Percentiles rank a stretch among this genome's conserved stretches.
Conservation (phyloP, 768 basidiomycete species). For the Leccinum rimulosum region DNA sequence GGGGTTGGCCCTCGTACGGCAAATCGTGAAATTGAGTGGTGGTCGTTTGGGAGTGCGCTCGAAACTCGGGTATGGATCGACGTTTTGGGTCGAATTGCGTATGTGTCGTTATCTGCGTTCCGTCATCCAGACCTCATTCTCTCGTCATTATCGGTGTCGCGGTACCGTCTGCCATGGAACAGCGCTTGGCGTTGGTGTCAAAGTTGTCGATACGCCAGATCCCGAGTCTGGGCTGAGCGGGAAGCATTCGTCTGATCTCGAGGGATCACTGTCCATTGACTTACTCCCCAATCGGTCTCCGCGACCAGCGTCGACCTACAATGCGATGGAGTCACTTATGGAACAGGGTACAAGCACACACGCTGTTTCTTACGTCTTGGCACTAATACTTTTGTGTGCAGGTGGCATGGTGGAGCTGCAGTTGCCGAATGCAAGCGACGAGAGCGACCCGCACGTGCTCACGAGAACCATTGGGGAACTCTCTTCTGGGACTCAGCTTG, state of each 20-base stretch:
- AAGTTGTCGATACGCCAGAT: slow-evolving; percentile 36
- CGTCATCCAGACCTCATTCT: slow-evolving; percentile 11
- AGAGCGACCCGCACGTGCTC: slow-evolving; percentile 32
- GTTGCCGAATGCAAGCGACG: slow-evolving; percentile 38
- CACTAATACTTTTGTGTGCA: slow-evolving; percentile 20
- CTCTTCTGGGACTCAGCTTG: slow-evolving; percentile 37
- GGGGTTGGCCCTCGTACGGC: slow-evolving; percentile 72
- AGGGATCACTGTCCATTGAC: slow-evolving; percentile 27
- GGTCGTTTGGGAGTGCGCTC: slow-evolving; percentile 72
- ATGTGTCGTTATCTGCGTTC: slow-evolving; percentile 25
- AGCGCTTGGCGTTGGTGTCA: slow-evolving; percentile 70
- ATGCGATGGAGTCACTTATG: slow-evolving; percentile 65
- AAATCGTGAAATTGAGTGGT: slow-evolving; percentile 73
- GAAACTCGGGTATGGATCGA: slow-evolving; percentile 67
- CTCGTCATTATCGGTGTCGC: slow-evolving; percentile 6
- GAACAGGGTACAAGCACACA: slow-evolving; percentile 48
- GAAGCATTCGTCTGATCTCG: slow-evolving; percentile 22
- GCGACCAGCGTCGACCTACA: slow-evolving; percentile 12
- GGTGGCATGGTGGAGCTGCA: slow-evolving; percentile 60
- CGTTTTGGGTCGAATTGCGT: slow-evolving; percentile 86
- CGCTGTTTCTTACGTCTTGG: neutral
- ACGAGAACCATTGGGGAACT: slow-evolving; percentile 45
- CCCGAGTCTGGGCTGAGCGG: slow-evolving; percentile 22
- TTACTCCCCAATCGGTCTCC: slow-evolving; percentile 17
- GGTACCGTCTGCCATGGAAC: slow-evolving; percentile 3